Evolutionary conservation across 2,329 filamentous ascomycete genomes (phyloP).

Genomic region (Paecilomyces sp.): DNA sequence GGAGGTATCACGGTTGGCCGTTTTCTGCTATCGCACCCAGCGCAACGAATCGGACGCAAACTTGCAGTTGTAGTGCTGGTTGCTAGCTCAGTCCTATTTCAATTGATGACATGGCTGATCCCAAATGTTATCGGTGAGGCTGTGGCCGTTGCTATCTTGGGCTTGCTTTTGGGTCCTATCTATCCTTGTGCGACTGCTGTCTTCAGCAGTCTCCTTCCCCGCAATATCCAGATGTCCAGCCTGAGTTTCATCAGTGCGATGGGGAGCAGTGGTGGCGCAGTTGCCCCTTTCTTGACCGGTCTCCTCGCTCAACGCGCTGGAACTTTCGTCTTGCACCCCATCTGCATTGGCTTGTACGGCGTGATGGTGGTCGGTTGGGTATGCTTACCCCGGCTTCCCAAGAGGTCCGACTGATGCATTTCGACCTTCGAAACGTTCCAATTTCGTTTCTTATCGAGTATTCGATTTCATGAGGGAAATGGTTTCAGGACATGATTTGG

Average conservation of each 20-base stretch:
- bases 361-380: constrained; percentile 49
- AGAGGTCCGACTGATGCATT: constrained; percentile 40
- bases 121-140: constrained; percentile 67
- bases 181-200: constrained; percentile 59
- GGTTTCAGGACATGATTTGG: background rate
- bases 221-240: constrained; percentile 31
- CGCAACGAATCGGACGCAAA: constrained; percentile 63
- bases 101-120: constrained; percentile 71
- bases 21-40: constrained; percentile 61
- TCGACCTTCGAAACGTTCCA: background rate
- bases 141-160: constrained; percentile 61
- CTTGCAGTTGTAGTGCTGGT: constrained; percentile 58
- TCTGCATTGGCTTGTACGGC: constrained; percentile 49
- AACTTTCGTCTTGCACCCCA: constrained; percentile 46
- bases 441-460: constrained; percentile 1
- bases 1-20: constrained; percentile 69
- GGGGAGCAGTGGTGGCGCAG: constrained; percentile 36
- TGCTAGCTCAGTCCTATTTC: constrained; percentile 56
- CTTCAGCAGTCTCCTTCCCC: constrained; percentile 23
- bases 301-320: constrained; percentile 40
- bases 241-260: constrained; percentile 33
- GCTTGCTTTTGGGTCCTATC: constrained; percentile 68
- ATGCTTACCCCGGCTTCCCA: constrained; percentile 42
- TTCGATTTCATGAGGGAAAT: background rate
- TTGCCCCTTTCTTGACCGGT: constrained; percentile 42